These are phyloP conservation scores for Seiridium unicorne DNA, from an alignment of 2,329 filamentous ascomycete species.

Conservation along the genomic window DNA sequence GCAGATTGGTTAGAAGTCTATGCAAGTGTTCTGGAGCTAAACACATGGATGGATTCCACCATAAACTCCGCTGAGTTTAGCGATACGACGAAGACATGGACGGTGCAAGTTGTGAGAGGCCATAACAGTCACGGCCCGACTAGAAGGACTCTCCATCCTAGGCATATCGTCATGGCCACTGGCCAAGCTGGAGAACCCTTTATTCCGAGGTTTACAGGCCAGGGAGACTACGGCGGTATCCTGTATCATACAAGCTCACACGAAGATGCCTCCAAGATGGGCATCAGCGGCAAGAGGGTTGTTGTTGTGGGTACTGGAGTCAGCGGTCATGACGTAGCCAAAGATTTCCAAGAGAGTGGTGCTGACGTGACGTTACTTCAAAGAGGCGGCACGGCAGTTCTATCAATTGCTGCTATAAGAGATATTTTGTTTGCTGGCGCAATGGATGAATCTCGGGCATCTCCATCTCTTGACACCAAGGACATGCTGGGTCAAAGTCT, in stretches of 20 bases:
- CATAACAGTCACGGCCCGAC: conserved; percentile 33
- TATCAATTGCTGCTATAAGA: conserved; percentile 47
- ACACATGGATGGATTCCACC: conserved; percentile 60
- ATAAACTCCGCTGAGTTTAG: conserved; percentile 47
- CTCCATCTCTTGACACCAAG: conserved; percentile 52
- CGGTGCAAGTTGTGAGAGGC: conserved; percentile 33
- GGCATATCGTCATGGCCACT: conserved; percentile 65
- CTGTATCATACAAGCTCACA: conserved; percentile 48
- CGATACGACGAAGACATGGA: conserved; percentile 51
- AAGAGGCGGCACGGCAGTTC: conserved; percentile 54
- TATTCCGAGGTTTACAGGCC: conserved; percentile 55
- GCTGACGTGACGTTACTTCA: conserved; percentile 61
- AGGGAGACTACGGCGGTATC: conserved; percentile 49
- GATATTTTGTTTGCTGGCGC: conserved; percentile 33
- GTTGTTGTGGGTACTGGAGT: conserved; percentile 59
- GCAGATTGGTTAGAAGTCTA: conserved; percentile 69
- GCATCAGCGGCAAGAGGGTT: conserved; percentile 43
- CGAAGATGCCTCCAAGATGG: background rate
- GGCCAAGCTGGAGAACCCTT: conserved; percentile 68
- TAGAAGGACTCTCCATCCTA: conserved; percentile 53
- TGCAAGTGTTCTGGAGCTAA: conserved; percentile 62
- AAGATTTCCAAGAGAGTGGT: conserved; percentile 57
- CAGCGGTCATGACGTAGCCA: conserved; percentile 57
- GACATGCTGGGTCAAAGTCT: conserved; percentile 60
- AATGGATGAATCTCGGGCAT: conserved; percentile 14